These are phyloP conservation scores for Fusarium transvaalense DNA, from an alignment of 2,329 filamentous ascomycete genomes.

Conservation along the genomic window DNA sequence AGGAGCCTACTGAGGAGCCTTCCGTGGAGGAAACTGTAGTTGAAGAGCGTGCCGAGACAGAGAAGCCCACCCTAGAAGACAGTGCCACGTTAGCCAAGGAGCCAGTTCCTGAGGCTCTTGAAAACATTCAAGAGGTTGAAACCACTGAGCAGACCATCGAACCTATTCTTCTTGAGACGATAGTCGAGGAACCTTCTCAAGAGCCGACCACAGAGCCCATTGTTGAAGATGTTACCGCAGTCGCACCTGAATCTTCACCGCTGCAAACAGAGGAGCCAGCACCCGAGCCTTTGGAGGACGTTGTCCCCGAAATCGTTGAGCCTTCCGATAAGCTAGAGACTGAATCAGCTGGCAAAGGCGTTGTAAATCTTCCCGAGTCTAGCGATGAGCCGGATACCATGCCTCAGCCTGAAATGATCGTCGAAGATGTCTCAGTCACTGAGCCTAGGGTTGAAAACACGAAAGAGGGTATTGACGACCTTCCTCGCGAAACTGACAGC, in stretches of 20 bases:
- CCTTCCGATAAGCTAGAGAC: conserved; percentile 1
- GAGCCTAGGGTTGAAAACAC: neutral
- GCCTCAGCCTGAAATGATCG: neutral
- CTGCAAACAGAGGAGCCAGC: neutral
- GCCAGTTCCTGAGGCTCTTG: neutral
- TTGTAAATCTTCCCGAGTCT: neutral
- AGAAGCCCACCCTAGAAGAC: neutral
- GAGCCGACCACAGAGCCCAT: neutral
- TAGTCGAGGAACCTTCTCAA: conserved; percentile 2
- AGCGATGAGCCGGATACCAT: neutral
- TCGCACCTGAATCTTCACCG: conserved; percentile 1
- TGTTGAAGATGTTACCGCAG: conserved; percentile 8
- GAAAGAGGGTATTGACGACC: neutral
- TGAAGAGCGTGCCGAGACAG: neutral
- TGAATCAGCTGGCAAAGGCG: neutral
- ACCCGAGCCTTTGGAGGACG: neutral
- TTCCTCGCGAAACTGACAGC: neutral
- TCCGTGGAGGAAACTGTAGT: neutral
- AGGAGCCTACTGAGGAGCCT: conserved; percentile 5
- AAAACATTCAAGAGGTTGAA: neutral
- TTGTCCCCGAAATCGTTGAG: conserved; percentile 12
- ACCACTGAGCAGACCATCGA: neutral
- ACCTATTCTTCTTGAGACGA: neutral
- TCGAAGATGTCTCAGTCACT: conserved; percentile 1
- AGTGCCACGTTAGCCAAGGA: conserved; percentile 10